Percentiles rank a stretch among this genome's conserved stretches.
These are phyloP conservation scores for Akanthomyces muscarius DNA, from an alignment of 2,329 filamentous ascomycete genomes.

Conservation along the genomic window DNA sequence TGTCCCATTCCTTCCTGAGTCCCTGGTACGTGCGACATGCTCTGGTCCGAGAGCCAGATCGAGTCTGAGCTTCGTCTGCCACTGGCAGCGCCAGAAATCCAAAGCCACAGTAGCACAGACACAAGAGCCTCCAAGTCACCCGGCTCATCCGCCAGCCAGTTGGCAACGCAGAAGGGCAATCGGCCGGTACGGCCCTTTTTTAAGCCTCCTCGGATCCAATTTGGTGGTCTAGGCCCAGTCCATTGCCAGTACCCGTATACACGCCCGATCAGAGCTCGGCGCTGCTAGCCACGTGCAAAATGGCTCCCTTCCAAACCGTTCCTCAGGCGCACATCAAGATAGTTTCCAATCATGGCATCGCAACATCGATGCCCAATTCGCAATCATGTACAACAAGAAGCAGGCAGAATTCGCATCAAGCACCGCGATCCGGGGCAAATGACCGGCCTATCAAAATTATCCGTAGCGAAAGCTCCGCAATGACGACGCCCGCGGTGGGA, in stretches of 20 bases:
- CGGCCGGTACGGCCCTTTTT: neutral
- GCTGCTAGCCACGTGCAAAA: neutral
- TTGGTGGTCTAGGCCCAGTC: constrained; percentile 7
- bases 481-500: constrained; percentile 9
- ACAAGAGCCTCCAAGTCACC: neutral
- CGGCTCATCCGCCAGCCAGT: neutral
- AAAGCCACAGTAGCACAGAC: constrained; percentile 8
- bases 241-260: neutral
- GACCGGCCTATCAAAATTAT: neutral
- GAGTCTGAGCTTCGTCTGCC: neutral
- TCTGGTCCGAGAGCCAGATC: neutral
- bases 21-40: neutral
- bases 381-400: neutral
- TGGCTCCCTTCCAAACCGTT: neutral
- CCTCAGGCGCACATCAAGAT: neutral
- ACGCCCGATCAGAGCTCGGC: neutral
- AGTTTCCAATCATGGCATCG: neutral
- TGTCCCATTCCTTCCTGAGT: neutral
- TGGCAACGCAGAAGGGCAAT: neutral
- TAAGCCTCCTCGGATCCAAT: neutral
- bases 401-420: neutral
- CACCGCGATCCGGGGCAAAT: constrained; percentile 10
- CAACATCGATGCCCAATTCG: neutral
- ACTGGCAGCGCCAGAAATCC: neutral
- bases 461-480: constrained; percentile 11